Base-by-base conservation (phyloP, 2,329 filamentous ascomycete genomes). In the Talaromyces funiculosus region DNA sequence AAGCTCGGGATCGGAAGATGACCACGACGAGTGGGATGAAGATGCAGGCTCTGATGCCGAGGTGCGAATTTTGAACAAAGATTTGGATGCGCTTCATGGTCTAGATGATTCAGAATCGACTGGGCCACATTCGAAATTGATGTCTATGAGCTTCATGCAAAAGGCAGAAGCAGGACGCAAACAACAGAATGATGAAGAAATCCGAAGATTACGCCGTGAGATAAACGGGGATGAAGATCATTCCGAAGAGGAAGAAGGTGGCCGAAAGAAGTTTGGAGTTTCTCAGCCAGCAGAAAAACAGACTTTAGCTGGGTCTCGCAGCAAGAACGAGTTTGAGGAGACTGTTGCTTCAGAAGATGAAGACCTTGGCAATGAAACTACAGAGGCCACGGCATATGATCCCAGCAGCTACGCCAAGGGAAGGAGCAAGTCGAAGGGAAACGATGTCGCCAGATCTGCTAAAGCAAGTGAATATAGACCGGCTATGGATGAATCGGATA, bases 131-230 rank as follows among this genome's bases (percentile, higher is more conserved):
- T 87, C 87, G 14, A 88, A 85, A 67, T 78, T 99, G 6, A 86
- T 90, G 74, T 83, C 84, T 56, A 91, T 99, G 88, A 90, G 90
- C 63, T 99, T 99, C 72, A 97, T 99, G 94, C 86, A 88, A 68
- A 91, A 88, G 66, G 90, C 92, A 1, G 92, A 97, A 69, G 89
- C 88, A 29, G 82, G 86, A 38, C 86, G 86, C 68, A 92, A 88
- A 73, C 85, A 88, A 64, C 84, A 86, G 61, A 97, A 97, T 66
- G 90, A 96, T 67, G 88, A 90, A 60, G 84, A 90, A 60, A 78
- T 90, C 12, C 82, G 78, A 72, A 81, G 86, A 66, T 84, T 97
- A 53, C 83, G 87, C 53, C 84, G 85, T 60, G 89, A 93, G 53
- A 79, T 97, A 22, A 80, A 80, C 54, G 82, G 81, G 43, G 86